phyloP scores from a whole-genome alignment of 371 early-diverging fungal genomes.

The Dichotomocladium elegans region DNA sequence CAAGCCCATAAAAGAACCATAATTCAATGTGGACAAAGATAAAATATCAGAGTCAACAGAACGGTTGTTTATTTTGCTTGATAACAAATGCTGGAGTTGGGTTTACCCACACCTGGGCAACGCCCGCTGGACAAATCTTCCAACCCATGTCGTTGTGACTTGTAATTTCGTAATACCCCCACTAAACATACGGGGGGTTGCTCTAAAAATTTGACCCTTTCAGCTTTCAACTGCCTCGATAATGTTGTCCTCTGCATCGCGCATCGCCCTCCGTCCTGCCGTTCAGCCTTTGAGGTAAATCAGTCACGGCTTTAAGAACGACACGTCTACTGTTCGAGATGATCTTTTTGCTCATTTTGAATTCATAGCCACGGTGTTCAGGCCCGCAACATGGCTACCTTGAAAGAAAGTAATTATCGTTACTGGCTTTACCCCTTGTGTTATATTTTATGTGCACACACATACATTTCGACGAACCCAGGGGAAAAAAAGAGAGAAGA shows the following conservation, averaged over 20 bases:
- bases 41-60: too few relatives aligned
- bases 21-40: too few relatives aligned
- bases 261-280: slow-evolving; percentile 28
- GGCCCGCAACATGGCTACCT: slow-evolving; percentile 82
- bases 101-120: too few relatives aligned
- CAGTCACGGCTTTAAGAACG: neutral
- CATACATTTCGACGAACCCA: too few relatives aligned
- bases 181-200: slow-evolving; percentile 3
- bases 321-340: neutral
- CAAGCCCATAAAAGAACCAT: too few relatives aligned
- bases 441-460: too few relatives aligned
- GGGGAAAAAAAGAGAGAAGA: too few relatives aligned
- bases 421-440: neutral
- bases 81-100: too few relatives aligned
- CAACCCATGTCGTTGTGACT: too few relatives aligned
- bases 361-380: slow-evolving; percentile 53
- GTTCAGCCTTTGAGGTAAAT: slow-evolving; percentile 18
- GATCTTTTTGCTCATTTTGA: neutral
- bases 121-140: too few relatives aligned
- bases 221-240: slow-evolving; percentile 9
- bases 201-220: slow-evolving; percentile 11
- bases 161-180: too few relatives aligned
- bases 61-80: too few relatives aligned
- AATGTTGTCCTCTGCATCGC: slow-evolving; percentile 30
- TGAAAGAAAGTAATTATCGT: slow-evolving; percentile 79